Conservation (phyloP, 345 rosid species). For the Corchorus olitorius region DNA sequence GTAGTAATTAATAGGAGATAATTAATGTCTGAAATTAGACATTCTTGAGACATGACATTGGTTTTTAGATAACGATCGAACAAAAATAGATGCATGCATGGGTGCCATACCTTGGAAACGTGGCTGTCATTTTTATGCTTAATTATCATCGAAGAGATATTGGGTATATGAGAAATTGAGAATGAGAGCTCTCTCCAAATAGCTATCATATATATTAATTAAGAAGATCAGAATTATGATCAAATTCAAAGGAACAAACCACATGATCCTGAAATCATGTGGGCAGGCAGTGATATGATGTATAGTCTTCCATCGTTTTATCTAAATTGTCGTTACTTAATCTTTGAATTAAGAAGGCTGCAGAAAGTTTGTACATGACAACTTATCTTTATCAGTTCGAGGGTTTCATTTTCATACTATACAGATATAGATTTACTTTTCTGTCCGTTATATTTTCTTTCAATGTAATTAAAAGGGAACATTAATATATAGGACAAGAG, state of each 20-base stretch:
- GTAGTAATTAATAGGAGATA: too few species aligned
- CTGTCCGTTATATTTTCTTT: too few species aligned
- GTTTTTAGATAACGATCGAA: not conserved
- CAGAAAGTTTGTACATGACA: not conserved
- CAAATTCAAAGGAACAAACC: conserved; percentile 1
- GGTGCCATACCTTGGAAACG: not conserved
- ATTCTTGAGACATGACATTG: not conserved
- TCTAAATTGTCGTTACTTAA: conserved; percentile 3
- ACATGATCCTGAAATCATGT: conserved; percentile 1
- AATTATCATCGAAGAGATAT: not conserved
- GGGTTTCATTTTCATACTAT: not conserved
- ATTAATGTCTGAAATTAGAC: too few species aligned
- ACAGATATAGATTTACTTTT: too few species aligned
- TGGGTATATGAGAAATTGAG: not conserved
- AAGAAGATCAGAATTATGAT: not conserved
- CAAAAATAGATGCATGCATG: not conserved
- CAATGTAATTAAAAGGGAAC: too few species aligned
- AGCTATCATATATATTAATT: not conserved
- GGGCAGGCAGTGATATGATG: not conserved
- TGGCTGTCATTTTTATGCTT: conserved; percentile 2
- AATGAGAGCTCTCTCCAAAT: too few species aligned
- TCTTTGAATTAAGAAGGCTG: not conserved
- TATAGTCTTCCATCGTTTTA: not conserved
- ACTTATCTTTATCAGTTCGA: not conserved
- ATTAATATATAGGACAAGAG: too few species aligned